phyloP scores from a whole-genome alignment of 139 green algal species.

The Chlamydomonas incerta region DNA sequence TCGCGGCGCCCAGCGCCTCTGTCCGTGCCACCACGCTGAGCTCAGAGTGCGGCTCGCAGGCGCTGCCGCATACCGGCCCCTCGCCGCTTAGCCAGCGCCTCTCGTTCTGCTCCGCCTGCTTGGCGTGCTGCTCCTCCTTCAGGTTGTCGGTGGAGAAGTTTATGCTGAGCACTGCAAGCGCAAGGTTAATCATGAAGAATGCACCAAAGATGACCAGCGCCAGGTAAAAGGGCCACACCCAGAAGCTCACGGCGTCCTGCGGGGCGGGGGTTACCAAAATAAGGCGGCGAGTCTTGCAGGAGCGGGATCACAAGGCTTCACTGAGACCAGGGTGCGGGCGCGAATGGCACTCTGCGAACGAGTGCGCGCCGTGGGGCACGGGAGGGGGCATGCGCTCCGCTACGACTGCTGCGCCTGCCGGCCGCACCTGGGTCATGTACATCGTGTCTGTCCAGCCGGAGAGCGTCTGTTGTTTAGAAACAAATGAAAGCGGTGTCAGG shows the following conservation, averaged over 20 bases:
- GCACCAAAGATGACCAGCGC: constrained; percentile 67
- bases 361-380: no score
- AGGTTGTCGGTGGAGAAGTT: constrained; percentile 55
- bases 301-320: no score
- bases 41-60: no score
- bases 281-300: no score
- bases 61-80: not conserved
- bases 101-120: not conserved
- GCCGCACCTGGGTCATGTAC: constrained; percentile 6
- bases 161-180: constrained; percentile 71
- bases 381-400: no score
- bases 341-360: no score
- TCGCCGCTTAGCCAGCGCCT: not conserved
- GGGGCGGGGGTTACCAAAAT: not conserved
- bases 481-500: no score
- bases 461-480: no score
- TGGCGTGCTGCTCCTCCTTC: not conserved
- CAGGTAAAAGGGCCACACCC: constrained; percentile 8
- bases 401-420: no score
- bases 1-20: no score
- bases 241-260: constrained; percentile 19
- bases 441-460: constrained; percentile 36
- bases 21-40: no score
- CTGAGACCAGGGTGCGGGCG: no score
- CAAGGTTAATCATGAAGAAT: constrained; percentile 85